Evolutionary conservation across 305 asterid species (phyloP), one percentile per base, ranked within the genome.

Genomic region (Fraxinus floribunda): DNA sequence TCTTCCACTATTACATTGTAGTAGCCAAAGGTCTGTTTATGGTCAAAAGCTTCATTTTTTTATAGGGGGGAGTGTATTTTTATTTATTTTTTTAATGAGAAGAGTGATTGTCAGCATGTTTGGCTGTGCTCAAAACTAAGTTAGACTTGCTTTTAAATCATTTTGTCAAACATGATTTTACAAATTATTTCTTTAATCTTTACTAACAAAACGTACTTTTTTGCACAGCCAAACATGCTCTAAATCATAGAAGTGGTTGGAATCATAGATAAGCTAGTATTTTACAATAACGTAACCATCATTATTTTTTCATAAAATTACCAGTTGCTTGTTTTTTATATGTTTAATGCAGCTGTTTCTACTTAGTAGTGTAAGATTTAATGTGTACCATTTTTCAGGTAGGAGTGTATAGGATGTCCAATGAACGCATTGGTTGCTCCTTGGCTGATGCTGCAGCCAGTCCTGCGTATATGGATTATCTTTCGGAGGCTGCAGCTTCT

Each of bases 381-480:
- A 15, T 60, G 22, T 60, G 26, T 60, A 18, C 44, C 20, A 70
- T 79, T 80, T 74, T 66, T 82, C 89, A 94, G 99, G 98, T 95
- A 79, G 98, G 94, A 79, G 99, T 95, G 41, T 95, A 95, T 90
- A 86, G 98, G 89, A 95, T 95, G 99, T 94, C 99, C 29, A 70
- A 86, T 36, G 98, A 95, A 88, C 94, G 87, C 62, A 95, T 94
- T 18, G 90, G 97, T 79, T 95, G 99, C 87, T 93, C 97, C 24
- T 88, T 95, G 90, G 99, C 99, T 75, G 98, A 95, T 88, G 99
- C 99, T 87, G 99, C 98, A 39, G 83, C 98, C 26, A 88, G 97
- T 85, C 97, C 98, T 26, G 88, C 89, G 15, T 95, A 94, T 85
- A 88, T 90, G 93, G 94, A 95, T 76, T 95, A 95, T 89, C 97